phyloP scores from a whole-genome alignment of 2,329 filamentous ascomycete species.

The Aspergillus viridinutans region DNA sequence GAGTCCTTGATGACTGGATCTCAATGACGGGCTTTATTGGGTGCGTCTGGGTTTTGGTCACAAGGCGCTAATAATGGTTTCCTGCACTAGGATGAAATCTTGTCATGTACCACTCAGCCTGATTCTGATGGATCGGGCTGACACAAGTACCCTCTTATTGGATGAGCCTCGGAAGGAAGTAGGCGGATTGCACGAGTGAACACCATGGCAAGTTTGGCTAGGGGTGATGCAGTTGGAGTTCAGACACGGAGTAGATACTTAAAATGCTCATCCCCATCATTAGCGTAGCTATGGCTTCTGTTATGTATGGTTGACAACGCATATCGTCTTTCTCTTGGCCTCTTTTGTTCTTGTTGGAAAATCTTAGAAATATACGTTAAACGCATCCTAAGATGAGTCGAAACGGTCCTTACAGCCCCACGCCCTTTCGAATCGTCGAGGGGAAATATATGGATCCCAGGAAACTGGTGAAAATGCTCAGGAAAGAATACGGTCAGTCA shows the following conservation, averaged over 20 bases:
- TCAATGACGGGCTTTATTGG: not conserved
- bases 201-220: no score
- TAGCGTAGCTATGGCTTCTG: no score
- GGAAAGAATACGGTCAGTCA: slow-evolving; percentile 3
- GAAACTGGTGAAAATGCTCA: slow-evolving; percentile 4
- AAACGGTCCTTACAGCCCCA: not conserved
- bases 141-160: no score
- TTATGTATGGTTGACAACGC: no score
- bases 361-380: no score
- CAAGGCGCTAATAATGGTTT: not conserved
- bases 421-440: slow-evolving; percentile 5
- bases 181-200: no score
- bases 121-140: not conserved
- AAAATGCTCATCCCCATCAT: no score
- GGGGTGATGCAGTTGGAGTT: no score
- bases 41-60: not conserved
- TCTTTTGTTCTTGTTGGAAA: no score
- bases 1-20: not conserved
- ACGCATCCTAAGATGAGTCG: not conserved
- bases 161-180: no score
- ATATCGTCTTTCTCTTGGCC: not conserved
- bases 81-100: not conserved
- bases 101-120: not conserved
- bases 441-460: slow-evolving; percentile 3
- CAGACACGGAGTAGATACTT: no score